Evolutionary conservation across 2,329 filamentous ascomycete species (phyloP).

Genomic region (Colletotrichum falcatum): DNA sequence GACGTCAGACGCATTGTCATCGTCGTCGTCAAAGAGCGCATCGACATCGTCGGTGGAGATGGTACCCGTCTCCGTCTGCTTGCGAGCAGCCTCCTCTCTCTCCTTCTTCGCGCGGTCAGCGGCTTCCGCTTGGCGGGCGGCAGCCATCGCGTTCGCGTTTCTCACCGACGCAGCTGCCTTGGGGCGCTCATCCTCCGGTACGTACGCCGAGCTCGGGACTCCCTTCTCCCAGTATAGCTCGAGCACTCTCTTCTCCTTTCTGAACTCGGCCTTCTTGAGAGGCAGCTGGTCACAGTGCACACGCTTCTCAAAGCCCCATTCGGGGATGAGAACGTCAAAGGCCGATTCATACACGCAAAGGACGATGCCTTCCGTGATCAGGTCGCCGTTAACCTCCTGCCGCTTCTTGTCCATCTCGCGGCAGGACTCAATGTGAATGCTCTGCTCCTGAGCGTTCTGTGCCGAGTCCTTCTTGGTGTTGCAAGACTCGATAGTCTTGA

Average conservation of each 20-base stretch:
- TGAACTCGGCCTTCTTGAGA: slow-evolving; percentile 98
- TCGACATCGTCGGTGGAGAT: slow-evolving; percentile 94
- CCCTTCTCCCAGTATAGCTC: slow-evolving; percentile 99
- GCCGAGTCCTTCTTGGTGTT: slow-evolving; percentile 99
- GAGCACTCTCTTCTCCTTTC: slow-evolving; percentile 93
- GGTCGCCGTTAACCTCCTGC: slow-evolving; percentile 86
- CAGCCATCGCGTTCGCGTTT: slow-evolving; percentile 79
- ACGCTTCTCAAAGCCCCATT: slow-evolving; percentile 99
- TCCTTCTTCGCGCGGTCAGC: slow-evolving; percentile 86
- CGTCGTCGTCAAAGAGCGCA: slow-evolving; percentile 95
- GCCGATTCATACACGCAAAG: slow-evolving; percentile 98
- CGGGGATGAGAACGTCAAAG: slow-evolving; percentile 97
- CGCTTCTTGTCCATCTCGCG: slow-evolving; percentile 94
- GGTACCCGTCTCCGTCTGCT: slow-evolving; percentile 94
- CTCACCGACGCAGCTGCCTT: slow-evolving; percentile 82
- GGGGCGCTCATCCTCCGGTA: slow-evolving; percentile 95
- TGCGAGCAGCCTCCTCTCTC: slow-evolving; percentile 89
- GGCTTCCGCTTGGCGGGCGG: slow-evolving; percentile 83
- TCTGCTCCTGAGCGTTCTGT: slow-evolving; percentile 97
- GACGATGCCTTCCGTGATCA: slow-evolving; percentile 96
- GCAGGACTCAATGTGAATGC: slow-evolving; percentile 97
- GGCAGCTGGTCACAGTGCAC: slow-evolving; percentile 99
- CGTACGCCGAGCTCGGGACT: slow-evolving; percentile 93
- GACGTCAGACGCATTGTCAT: slow-evolving; percentile 87
- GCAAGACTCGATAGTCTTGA: slow-evolving; percentile 93